phyloP scores from a whole-genome alignment of 2,329 filamentous ascomycete genomes.

The Aureobasidium sp. region DNA sequence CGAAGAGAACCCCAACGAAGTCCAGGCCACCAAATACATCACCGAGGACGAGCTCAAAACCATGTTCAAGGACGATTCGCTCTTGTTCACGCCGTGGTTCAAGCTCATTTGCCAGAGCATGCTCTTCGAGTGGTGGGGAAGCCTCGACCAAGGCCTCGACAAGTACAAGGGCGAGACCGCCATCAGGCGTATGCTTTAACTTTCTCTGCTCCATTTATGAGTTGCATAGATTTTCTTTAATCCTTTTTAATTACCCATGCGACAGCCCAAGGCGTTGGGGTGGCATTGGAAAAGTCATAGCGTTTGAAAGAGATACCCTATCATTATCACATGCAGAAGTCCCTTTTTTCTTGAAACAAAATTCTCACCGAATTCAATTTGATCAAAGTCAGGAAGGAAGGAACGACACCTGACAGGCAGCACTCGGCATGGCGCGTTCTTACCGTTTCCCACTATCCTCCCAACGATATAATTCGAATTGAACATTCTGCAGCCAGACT shows the following conservation, averaged over 20 bases:
- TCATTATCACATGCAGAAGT: not conserved
- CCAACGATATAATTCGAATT: not conserved
- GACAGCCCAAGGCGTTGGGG: not conserved
- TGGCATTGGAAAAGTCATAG: slow-evolving; percentile 7
- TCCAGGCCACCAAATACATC: slow-evolving; percentile 76
- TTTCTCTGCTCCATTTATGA: not conserved
- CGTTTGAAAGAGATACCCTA: slow-evolving; percentile 9
- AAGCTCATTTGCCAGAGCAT: slow-evolving; percentile 97
- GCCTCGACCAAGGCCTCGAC: slow-evolving; percentile 71
- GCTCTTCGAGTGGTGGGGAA: slow-evolving; percentile 96
- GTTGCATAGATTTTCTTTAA: not conserved
- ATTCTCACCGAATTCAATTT: not conserved
- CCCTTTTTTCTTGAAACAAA: not conserved
- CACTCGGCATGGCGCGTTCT: not conserved
- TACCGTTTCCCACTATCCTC: too few relatives aligned
- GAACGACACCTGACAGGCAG: not conserved
- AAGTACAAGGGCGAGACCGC: slow-evolving; percentile 78
- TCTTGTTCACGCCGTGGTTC: slow-evolving; percentile 97
- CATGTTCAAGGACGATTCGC: slow-evolving; percentile 70
- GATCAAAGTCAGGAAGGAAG: not conserved
- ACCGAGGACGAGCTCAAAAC: slow-evolving; percentile 70
- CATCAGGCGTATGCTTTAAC: slow-evolving; percentile 67
- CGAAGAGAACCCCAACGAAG: slow-evolving; percentile 77
- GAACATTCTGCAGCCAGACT: not conserved
- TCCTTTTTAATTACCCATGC: slow-evolving; percentile 2